These are phyloP conservation scores for Thielaviopsis musarum DNA, from an alignment of 2,329 filamentous ascomycete species.

Conservation along the genomic window DNA sequence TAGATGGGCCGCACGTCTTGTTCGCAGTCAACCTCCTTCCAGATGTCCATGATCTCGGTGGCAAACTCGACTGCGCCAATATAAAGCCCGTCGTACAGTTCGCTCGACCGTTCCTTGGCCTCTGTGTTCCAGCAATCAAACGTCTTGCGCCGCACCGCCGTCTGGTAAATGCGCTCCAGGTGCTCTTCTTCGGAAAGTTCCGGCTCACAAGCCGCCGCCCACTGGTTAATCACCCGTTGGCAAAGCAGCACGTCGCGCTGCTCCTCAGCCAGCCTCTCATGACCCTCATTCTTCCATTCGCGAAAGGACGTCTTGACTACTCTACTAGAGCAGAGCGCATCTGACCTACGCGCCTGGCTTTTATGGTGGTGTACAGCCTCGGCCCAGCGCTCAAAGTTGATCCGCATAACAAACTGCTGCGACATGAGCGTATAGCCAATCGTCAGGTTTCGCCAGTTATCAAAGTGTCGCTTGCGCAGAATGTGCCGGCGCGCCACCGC, in stretches of 20 bases:
- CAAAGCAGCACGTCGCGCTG: conserved; percentile 7
- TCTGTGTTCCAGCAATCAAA: conserved; percentile 3
- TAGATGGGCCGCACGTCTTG: conserved; percentile 2
- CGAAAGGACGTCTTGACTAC: conserved; percentile 7
- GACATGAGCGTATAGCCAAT: conserved; percentile 7
- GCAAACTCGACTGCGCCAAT: conserved; percentile 2
- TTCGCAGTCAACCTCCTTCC: background rate
- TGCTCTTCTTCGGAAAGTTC: background rate
- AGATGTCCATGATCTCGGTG: background rate
- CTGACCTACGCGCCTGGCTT: conserved; percentile 7
- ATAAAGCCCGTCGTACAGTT: conserved; percentile 1
- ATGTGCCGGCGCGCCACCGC: conserved; percentile 54
- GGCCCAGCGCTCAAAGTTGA: conserved; percentile 12
- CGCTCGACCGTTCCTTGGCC: background rate
- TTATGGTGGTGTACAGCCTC: background rate
- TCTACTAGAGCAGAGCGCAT: conserved; percentile 8
- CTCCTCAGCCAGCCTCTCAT: conserved; percentile 6
- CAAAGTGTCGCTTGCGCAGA: conserved; percentile 32
- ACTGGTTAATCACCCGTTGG: conserved; percentile 7
- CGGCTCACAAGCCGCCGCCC: conserved; percentile 8
- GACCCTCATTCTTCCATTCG: conserved; percentile 9
- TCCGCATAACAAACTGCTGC: conserved; percentile 2
- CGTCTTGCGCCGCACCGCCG: background rate
- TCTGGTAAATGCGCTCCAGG: conserved; percentile 3
- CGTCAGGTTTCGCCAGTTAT: conserved; percentile 14